phyloP scores from a whole-genome alignment of 768 basidiomycete species.

The Lactarius pseudohatsudake region DNA sequence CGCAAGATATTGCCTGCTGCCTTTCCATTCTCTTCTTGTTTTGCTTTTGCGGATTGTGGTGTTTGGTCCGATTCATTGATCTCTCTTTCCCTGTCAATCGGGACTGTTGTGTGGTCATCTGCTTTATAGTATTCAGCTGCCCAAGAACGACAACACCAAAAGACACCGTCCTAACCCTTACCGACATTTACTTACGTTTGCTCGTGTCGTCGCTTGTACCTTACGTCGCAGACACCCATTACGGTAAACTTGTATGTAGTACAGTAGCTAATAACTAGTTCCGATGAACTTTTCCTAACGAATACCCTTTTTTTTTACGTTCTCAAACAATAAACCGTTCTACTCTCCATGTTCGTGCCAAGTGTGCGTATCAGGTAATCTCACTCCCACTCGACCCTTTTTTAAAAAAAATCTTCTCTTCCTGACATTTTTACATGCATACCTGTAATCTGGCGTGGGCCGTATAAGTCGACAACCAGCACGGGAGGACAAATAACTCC shows the following conservation, averaged over 20 bases:
- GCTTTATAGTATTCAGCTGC: constrained; percentile 22
- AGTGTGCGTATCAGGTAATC: constrained; percentile 16
- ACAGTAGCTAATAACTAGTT: constrained; percentile 27
- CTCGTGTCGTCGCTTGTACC: constrained; percentile 26
- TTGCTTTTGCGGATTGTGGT: constrained; percentile 8
- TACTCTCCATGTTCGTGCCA: not conserved
- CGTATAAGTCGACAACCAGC: not conserved
- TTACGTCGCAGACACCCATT: constrained; percentile 21
- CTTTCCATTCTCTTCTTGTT: constrained; percentile 12
- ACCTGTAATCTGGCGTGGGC: not conserved
- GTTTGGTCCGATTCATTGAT: constrained; percentile 18
- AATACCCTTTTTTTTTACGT: constrained; percentile 20
- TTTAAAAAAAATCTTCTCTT: not conserved
- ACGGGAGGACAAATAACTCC: constrained; percentile 5
- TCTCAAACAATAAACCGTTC: not conserved
- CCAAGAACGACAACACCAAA: constrained; percentile 16
- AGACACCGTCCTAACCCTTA: constrained; percentile 18
- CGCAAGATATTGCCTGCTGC: constrained; percentile 13
- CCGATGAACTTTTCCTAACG: constrained; percentile 5
- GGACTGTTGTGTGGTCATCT: constrained; percentile 14
- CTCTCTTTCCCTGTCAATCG: constrained; percentile 12
- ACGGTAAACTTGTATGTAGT: constrained; percentile 27
- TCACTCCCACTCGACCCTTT: not conserved
- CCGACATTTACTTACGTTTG: constrained; percentile 13
- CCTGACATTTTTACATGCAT: not conserved